Percentiles rank a stretch among this genome's conserved stretches.
These are phyloP conservation scores for Nidula niveotomentosa DNA, from an alignment of 1,284 basidiomycete genomes.

Conservation along the genomic window DNA sequence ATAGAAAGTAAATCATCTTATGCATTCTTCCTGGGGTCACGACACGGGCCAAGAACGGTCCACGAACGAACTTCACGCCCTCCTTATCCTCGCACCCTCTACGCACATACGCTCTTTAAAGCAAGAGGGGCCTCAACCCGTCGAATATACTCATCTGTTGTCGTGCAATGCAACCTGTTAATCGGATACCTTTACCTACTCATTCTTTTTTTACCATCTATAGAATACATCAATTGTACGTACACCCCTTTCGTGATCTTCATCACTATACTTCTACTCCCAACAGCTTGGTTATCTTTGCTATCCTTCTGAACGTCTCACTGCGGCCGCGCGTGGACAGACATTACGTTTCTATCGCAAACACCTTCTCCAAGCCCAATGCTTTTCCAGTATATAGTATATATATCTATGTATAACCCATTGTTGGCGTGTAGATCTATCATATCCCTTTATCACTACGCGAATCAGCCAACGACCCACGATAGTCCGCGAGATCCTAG, in stretches of 20 bases:
- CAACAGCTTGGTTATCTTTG: background rate
- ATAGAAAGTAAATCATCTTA: constrained; percentile 30
- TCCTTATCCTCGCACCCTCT: background rate
- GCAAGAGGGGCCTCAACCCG: background rate
- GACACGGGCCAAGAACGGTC: background rate
- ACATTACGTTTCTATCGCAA: too few relatives aligned
- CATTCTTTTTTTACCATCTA: background rate
- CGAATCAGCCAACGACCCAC: too few relatives aligned
- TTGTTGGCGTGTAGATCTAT: too few relatives aligned
- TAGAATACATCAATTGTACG: background rate
- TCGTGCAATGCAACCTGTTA: background rate
- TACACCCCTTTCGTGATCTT: background rate
- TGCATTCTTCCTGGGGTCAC: background rate
- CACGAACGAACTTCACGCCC: background rate
- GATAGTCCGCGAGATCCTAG: too few relatives aligned
- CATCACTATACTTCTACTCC: background rate
- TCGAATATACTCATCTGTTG: background rate
- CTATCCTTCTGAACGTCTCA: too few relatives aligned
- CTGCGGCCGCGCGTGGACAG: too few relatives aligned
- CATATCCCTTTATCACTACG: too few relatives aligned
- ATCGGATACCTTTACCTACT: background rate
- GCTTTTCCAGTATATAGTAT: too few relatives aligned
- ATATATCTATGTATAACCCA: too few relatives aligned
- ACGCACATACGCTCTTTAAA: background rate
- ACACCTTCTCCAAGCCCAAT: too few relatives aligned